A percentile compares a stretch with the other conserved stretches of the same genome.
These are phyloP conservation scores for Fragaria nilgerrensis DNA, from an alignment of 306 rosid genomes.

Conservation along the genomic window DNA sequence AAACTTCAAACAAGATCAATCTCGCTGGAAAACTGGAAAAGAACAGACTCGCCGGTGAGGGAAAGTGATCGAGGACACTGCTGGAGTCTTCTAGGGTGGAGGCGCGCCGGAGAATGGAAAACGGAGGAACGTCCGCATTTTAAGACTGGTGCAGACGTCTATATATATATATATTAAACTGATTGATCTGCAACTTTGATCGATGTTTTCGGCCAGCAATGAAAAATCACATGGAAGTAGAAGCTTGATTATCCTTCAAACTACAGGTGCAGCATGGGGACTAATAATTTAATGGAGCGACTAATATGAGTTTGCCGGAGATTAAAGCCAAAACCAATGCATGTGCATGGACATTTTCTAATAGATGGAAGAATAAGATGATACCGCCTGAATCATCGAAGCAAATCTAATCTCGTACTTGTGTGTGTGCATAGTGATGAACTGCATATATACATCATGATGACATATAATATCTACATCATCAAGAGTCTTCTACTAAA, in stretches of 20 bases:
- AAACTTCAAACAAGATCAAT: too few species aligned
- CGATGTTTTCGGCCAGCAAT: background rate
- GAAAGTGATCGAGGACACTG: too few species aligned
- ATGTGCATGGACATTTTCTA: background rate
- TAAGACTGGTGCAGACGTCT: too few species aligned
- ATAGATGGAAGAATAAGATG: too few species aligned
- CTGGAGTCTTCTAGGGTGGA: too few species aligned
- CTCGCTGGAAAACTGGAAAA: too few species aligned
- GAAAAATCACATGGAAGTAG: background rate
- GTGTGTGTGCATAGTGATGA: background rate
- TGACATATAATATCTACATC: background rate
- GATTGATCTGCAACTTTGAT: background rate
- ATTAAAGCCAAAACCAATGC: too few species aligned
- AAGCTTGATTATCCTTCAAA: background rate
- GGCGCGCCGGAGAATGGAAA: too few species aligned
- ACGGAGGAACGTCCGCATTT: too few species aligned
- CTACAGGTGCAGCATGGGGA: background rate
- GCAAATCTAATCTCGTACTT: background rate
- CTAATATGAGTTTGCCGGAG: background rate
- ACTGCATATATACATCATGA: background rate
- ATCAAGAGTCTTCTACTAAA: background rate
- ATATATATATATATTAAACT: too few species aligned
- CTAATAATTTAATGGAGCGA: background rate
- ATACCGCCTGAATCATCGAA: too few species aligned
- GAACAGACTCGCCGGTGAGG: too few species aligned